A percentile compares a stretch with the other conserved stretches of the same genome.
These are phyloP conservation scores for Myrmaecium sp. DNA, from an alignment of 2,329 filamentous ascomycete genomes.

Conservation along the genomic window DNA sequence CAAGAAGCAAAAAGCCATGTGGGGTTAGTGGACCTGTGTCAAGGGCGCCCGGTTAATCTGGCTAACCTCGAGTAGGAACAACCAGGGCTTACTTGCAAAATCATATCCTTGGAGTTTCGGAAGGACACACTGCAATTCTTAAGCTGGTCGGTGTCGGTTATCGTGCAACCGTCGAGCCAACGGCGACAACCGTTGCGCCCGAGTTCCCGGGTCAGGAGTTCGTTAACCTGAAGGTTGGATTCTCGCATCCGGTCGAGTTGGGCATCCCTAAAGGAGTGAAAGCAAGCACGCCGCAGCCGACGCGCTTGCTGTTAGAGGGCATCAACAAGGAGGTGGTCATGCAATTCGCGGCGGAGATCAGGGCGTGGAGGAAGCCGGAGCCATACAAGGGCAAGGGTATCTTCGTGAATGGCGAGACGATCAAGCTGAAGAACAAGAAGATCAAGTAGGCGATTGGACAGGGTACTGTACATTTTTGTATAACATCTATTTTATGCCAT, in stretches of 20 bases:
- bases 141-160: slow-evolving; percentile 92
- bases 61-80: slow-evolving; percentile 43
- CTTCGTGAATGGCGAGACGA: slow-evolving; percentile 93
- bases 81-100: slow-evolving; percentile 80
- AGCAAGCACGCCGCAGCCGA: slow-evolving; percentile 79
- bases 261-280: slow-evolving; percentile 67
- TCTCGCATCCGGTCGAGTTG: slow-evolving; percentile 88
- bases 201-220: slow-evolving; percentile 73
- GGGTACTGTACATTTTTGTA: slow-evolving; percentile 1
- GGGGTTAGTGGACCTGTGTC: no score
- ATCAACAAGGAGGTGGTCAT: slow-evolving; percentile 73
- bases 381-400: slow-evolving; percentile 99
- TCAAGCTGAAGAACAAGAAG: slow-evolving; percentile 90
- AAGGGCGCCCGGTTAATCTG: no score
- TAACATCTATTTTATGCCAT: slow-evolving; percentile 3
- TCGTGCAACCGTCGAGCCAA: slow-evolving; percentile 69
- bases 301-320: slow-evolving; percentile 78
- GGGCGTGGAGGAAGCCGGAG: slow-evolving; percentile 78
- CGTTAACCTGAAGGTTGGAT: slow-evolving; percentile 86
- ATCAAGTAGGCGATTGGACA: slow-evolving; percentile 23
- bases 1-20: slow-evolving; percentile 80
- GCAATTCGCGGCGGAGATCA: slow-evolving; percentile 78
- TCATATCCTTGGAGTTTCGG: slow-evolving; percentile 82
- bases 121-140: slow-evolving; percentile 87
- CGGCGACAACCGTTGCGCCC: slow-evolving; percentile 46